phyloP scores from a whole-genome alignment of 2,329 filamentous ascomycete genomes.

The Monilinia polystroma region DNA sequence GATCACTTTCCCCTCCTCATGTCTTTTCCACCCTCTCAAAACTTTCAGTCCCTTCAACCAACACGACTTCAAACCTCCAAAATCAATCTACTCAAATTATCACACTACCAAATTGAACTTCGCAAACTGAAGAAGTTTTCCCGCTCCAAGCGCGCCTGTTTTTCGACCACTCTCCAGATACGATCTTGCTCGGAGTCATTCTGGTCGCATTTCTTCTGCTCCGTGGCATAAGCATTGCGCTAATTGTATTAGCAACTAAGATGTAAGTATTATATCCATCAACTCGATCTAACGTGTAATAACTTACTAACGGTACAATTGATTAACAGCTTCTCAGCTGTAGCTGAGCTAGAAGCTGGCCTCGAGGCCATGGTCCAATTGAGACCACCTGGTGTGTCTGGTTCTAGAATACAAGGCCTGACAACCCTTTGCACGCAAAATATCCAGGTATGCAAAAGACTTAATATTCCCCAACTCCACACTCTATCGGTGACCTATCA shows the following conservation, averaged over 20 bases:
- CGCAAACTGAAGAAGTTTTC: not conserved
- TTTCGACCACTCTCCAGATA: not conserved
- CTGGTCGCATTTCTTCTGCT: not conserved
- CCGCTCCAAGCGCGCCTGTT: too few relatives aligned
- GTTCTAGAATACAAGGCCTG: not conserved
- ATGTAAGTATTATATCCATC: not conserved
- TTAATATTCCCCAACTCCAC: not conserved
- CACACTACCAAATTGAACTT: not conserved
- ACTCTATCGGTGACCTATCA: not conserved
- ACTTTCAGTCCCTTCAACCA: not conserved
- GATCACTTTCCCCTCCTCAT: not conserved
- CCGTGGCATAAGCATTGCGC: not conserved
- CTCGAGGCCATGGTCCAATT: not conserved
- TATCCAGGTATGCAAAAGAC: not conserved
- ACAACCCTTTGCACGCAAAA: not conserved
- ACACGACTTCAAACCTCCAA: accelerated
- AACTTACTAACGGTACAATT: not conserved
- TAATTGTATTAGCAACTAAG: not conserved
- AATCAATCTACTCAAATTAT: not conserved
- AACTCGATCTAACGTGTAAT: not conserved
- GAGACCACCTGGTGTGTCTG: accelerated
- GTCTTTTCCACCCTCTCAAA: not conserved
- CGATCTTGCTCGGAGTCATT: too few relatives aligned
- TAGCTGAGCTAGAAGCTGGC: not conserved
- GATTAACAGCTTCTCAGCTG: not conserved